Base-by-base conservation (phyloP, 2,329 filamentous ascomycete genomes). In the Bipolaris oryzae region DNA sequence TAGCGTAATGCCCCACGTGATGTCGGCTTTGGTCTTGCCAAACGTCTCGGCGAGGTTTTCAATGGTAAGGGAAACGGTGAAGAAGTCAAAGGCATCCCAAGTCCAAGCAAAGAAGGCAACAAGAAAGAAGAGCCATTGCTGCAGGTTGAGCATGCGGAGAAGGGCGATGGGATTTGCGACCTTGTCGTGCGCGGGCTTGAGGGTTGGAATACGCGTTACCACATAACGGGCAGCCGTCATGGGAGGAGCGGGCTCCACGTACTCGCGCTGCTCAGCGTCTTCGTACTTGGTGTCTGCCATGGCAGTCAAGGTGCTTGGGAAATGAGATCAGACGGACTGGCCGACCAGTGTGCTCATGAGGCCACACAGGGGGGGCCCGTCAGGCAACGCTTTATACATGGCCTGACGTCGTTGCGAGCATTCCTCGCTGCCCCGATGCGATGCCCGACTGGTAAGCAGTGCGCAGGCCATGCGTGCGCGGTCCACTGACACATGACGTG, bases 51-150 rank as follows among this genome's bases (percentile, higher is more conserved):
- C 83, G 10, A 87, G 74, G 35, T 84, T 68, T 5, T 76, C 73
- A 15, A 87, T 81, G 0, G 83, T 84, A 48, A 87, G 72, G 5
- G 82, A 85, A 21, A 87, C 84, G 21, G 84, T 85, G 74, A 87
- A 87, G 75, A 87, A 87, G 66, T 87, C 85, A 54, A 87, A 85
- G 0, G 84, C 79, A 37, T 78, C 75, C 75, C 75, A 77, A 0
- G 72, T 63, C 73, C 84, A 86, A 2, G 78, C 83, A 15, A 79
- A 64, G 57, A 80, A 80, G 1, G 77, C 73, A 37, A 78, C 76
- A 7, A 77, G 68, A 70, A 85, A 86, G 72, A 85, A 84, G n/a
- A 85, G 76, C 84, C 84, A 86, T 76, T 86, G 83, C 45, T 84
- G 80, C 28, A 67, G 68, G 59, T 83, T 85, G 6, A 86, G 76